Evolutionary conservation across 208 protist species (phyloP), one percentile per base, ranked within the genome.

Genomic region (Leishmania aethiopica): DNA sequence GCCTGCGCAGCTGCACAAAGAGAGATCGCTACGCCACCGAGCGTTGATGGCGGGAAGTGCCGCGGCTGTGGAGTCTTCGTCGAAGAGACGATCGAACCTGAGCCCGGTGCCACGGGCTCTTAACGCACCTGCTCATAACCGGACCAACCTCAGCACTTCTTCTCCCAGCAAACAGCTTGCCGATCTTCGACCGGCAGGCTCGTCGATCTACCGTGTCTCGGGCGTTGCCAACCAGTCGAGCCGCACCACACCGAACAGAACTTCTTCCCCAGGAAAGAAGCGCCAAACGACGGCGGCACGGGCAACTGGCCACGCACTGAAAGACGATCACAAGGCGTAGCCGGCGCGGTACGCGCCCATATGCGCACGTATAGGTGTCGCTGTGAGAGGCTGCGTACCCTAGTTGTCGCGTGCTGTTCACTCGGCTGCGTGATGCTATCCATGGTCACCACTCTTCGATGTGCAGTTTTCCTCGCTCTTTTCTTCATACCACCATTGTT

Each of bases 201-300:
- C 78, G 53, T 66, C 78, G 28, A 67, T 72, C 55, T 79, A 77
- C 37, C 83, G 74, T 49, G 78, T 51, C 11, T 13, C 45, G 1
- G 55, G 53, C 37, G 72, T 70, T 4, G 78, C 64, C n/a, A 82
- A 82, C 55, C 83, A 83, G 42, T 77, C 83, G 51, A 80, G 72
- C 49, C 78, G 83, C 25, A 47, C 74, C 45, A 80, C 83, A 32
- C 74, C 66, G 5, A 86, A 76, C 59, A 62, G 47, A 64, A 72
- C 77, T 7, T 53, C 78, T 28, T 19, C 73, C 28, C 25, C 25
- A 3, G 45, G 57, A 11, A 82, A 71, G 83, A 49, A 69, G 42
- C 83, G 78, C 11, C 78, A 55, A 10, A 8, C 77, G 2, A 72
- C 72, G 6, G 28, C 82, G 1, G 78, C 77, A 57, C 82, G 82